phyloP scores from a whole-genome alignment of 768 basidiomycete genomes.

The Asterophora parasitica region DNA sequence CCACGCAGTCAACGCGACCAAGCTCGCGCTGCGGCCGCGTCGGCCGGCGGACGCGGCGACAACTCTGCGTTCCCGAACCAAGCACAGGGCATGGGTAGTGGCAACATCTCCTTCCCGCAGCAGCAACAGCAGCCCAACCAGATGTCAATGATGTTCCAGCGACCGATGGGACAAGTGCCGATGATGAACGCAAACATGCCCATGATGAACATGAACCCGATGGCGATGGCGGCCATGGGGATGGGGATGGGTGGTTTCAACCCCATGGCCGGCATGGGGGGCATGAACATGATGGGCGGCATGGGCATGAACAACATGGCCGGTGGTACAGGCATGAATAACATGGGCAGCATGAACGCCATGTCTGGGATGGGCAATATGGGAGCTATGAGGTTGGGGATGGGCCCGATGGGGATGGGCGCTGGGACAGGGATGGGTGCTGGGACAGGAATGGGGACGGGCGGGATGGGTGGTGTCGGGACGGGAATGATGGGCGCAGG shows the following conservation, averaged over 20 bases:
- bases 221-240: slow-evolving; percentile 50
- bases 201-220: slow-evolving; percentile 42
- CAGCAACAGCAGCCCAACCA: slow-evolving; percentile 34
- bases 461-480: slow-evolving; percentile 19
- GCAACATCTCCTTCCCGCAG: slow-evolving; percentile 26
- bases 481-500: slow-evolving; percentile 4
- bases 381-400: slow-evolving; percentile 31
- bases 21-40: slow-evolving; percentile 28
- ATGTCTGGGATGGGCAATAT: slow-evolving; percentile 18
- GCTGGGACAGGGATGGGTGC: slow-evolving; percentile 12
- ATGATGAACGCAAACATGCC: slow-evolving; percentile 34
- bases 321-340: slow-evolving; percentile 26
- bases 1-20: slow-evolving; percentile 62
- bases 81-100: slow-evolving; percentile 29
- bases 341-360: slow-evolving; percentile 28
- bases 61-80: slow-evolving; percentile 28
- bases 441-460: slow-evolving; percentile 13
- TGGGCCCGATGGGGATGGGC: slow-evolving; percentile 28
- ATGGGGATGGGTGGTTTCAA: slow-evolving; percentile 32
- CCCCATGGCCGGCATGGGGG: slow-evolving; percentile 29
- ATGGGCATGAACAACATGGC: slow-evolving; percentile 24
- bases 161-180: slow-evolving; percentile 42
- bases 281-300: slow-evolving; percentile 27
- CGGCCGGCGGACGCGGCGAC: slow-evolving; percentile 18
- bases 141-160: slow-evolving; percentile 57